phyloP scores from a whole-genome alignment of 768 basidiomycete genomes.

The Tylopilus vinaceipallidus region DNA sequence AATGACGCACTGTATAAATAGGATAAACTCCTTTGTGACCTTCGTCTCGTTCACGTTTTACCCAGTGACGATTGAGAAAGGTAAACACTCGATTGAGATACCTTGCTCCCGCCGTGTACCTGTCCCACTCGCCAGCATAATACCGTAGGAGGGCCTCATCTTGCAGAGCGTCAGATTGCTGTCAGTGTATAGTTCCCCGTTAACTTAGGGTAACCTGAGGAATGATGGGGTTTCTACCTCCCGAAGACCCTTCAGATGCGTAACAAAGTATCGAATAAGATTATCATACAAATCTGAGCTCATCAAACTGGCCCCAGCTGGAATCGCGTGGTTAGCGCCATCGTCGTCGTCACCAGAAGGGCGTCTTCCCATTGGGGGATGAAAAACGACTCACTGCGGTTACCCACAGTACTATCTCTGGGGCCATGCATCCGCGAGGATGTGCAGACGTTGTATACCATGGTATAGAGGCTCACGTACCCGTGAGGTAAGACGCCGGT shows the following conservation, averaged over 20 bases:
- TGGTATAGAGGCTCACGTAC: conserved; percentile 88
- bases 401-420: conserved; percentile 36
- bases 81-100: conserved; percentile 98
- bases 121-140: conserved; percentile 91
- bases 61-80: conserved; percentile 99
- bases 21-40: conserved; percentile 93
- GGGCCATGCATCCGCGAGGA: conserved; percentile 73
- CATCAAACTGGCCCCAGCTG: conserved; percentile 93
- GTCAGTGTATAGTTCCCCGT: conserved; percentile 33
- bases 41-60: conserved; percentile 96
- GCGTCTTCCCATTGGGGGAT: conserved; percentile 20
- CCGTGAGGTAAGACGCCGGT: conserved; percentile 86
- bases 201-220: conserved; percentile 12
- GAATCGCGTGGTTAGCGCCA: conserved; percentile 17
- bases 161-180: conserved; percentile 75
- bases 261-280: conserved; percentile 85
- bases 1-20: conserved; percentile 81
- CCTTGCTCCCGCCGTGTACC: conserved; percentile 95
- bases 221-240: conserved; percentile 50
- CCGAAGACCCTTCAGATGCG: conserved; percentile 68
- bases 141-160: conserved; percentile 88
- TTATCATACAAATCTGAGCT: conserved; percentile 97
- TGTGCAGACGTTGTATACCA: conserved; percentile 98
- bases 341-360: conserved; percentile 20
- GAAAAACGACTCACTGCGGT: conserved; percentile 52